These are phyloP conservation scores for Apiospora hydei DNA, from an alignment of 2,329 filamentous ascomycete genomes.

Conservation along the genomic window DNA sequence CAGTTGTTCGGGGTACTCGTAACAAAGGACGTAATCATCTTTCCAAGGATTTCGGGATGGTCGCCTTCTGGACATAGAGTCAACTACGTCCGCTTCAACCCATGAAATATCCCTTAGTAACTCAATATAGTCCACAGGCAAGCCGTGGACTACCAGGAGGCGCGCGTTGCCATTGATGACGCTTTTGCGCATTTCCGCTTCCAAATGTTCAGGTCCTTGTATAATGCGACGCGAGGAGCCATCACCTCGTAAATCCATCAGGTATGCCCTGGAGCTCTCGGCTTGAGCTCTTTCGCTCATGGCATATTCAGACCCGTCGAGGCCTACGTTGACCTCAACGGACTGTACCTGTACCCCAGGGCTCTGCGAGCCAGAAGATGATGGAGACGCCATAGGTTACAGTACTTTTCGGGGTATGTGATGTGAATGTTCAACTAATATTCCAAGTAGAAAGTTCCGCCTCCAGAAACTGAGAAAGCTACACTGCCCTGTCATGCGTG, in stretches of 20 bases:
- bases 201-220: not conserved
- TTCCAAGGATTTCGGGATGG: constrained; percentile 34
- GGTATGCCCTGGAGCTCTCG: not conserved
- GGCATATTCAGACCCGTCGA: not conserved
- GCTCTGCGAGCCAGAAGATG: not conserved
- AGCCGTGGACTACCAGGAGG: constrained; percentile 37
- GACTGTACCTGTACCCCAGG: not conserved
- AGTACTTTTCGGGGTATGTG: not conserved
- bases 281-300: not conserved
- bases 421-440: not conserved
- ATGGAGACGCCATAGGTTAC: not conserved
- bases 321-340: not conserved
- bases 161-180: no score
- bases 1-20: constrained; percentile 39
- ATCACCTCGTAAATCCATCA: not conserved
- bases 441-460: no score
- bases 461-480: not conserved
- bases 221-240: not conserved
- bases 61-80: constrained; percentile 39
- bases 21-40: constrained; percentile 31
- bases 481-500: not conserved
- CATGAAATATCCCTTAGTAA: constrained; percentile 35
- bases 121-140: constrained; percentile 33
- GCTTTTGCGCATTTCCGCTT: not conserved
- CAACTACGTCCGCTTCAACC: constrained; percentile 42